A percentile compares a stretch with the other conserved stretches of the same genome.
Evolutionary conservation across 106 monocot species (phyloP).

Genomic region (Ottelia alismoides): DNA sequence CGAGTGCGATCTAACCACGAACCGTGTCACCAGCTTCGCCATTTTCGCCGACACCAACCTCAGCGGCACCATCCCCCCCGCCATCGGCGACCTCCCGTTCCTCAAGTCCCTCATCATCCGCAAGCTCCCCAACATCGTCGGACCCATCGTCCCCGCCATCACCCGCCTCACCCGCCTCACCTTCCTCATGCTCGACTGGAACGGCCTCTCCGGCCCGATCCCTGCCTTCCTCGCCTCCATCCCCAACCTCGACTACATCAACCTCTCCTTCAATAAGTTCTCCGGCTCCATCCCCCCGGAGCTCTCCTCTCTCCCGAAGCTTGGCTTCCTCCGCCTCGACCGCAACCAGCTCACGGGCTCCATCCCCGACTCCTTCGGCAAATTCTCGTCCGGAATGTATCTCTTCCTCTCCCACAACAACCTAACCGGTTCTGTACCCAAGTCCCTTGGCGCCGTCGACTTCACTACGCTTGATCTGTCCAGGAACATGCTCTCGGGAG

Average conservation of each 20-base stretch:
- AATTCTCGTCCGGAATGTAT: neutral
- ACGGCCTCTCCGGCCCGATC: constrained; percentile 28
- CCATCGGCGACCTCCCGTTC: constrained; percentile 14
- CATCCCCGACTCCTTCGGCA: constrained; percentile 21
- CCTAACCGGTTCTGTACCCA: constrained; percentile 3
- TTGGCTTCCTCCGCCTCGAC: constrained; percentile 22
- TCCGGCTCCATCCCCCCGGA: constrained; percentile 39
- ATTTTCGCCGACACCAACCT: neutral
- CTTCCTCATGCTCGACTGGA: constrained; percentile 15
- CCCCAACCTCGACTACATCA: constrained; percentile 13
- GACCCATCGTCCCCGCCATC: constrained; percentile 10
- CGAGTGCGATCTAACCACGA: too few species aligned
- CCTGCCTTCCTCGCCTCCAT: constrained; percentile 26
- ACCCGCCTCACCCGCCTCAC: constrained; percentile 9
- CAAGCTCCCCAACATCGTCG: constrained; percentile 22
- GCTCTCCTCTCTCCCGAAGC: constrained; percentile 16
- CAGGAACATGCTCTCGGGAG: constrained; percentile 7
- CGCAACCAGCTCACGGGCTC: constrained; percentile 16
- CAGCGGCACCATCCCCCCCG: constrained; percentile 11
- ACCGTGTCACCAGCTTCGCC: constrained; percentile 1
- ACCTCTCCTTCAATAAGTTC: constrained; percentile 28
- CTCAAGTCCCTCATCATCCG: constrained; percentile 13
- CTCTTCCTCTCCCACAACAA: constrained; percentile 5
- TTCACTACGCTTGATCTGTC: constrained; percentile 4
- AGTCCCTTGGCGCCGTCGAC: neutral